Conservation (phyloP, 306 rosid species). For the Vicia sativa region DNA sequence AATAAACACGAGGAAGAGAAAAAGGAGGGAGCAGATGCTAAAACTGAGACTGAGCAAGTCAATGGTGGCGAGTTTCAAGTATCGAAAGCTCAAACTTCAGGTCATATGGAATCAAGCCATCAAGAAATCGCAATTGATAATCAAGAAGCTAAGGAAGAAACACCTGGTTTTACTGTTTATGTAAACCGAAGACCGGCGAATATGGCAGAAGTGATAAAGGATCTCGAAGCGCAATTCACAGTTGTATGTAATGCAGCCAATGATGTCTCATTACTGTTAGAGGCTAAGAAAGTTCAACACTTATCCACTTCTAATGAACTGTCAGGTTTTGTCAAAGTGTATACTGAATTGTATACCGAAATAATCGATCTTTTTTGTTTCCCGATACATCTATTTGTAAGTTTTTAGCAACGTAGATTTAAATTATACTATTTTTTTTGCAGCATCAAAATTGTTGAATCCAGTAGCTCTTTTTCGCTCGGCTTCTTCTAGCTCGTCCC, state of each 20-base stretch:
- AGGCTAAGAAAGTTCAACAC: conserved; percentile 64
- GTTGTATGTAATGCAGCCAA: conserved; percentile 69
- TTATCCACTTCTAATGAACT: conserved; percentile 59
- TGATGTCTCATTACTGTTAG: conserved; percentile 74
- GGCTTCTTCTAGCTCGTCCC: conserved; percentile 71
- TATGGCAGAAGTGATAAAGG: conserved; percentile 84
- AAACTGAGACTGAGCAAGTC: conserved; percentile 41
- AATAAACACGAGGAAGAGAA: conserved; percentile 50
- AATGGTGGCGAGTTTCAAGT: conserved; percentile 47
- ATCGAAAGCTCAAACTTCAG: conserved; percentile 56
- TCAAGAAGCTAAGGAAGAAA: conserved; percentile 63
- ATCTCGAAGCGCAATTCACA: conserved; percentile 76
- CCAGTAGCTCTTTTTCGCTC: conserved; percentile 91
- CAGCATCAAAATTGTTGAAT: conserved; percentile 84
- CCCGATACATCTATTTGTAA: conserved; percentile 1
- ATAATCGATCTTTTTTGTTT: not conserved
- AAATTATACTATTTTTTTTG: conserved; percentile 38
- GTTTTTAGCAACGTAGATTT: conserved; percentile 30
- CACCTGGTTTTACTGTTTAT: conserved; percentile 81
- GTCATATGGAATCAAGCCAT: conserved; percentile 52
- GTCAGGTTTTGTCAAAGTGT: conserved; percentile 57
- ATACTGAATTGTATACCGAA: conserved; percentile 10
- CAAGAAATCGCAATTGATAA: conserved; percentile 49
- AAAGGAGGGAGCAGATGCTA: conserved; percentile 42
- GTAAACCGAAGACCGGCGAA: conserved; percentile 78